A percentile compares a stretch with the other conserved stretches of the same genome.
Conservation (phyloP, 495 filamentous ascomycete species). For the Apiosordaria backusii region DNA sequence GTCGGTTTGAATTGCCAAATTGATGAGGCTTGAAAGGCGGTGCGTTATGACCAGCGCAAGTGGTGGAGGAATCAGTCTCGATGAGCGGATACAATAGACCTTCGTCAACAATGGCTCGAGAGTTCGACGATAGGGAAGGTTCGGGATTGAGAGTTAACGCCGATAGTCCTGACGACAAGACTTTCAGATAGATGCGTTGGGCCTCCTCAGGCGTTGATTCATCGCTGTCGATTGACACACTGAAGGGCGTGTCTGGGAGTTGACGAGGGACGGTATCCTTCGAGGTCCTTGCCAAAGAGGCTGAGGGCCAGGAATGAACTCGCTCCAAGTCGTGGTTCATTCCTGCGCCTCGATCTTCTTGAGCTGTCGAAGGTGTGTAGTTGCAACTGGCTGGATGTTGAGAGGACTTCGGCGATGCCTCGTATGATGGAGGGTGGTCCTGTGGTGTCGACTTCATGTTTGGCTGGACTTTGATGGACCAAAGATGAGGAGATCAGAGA, state of each 20-base stretch:
- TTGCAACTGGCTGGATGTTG: too few relatives aligned
- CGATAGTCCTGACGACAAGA: neutral
- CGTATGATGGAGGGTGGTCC: neutral
- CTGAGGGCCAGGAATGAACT: neutral
- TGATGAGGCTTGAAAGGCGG: neutral
- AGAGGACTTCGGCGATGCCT: neutral
- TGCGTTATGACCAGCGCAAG: neutral
- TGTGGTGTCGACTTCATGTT: neutral
- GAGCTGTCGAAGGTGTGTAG: neutral
- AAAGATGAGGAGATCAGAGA: neutral
- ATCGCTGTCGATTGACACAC: neutral
- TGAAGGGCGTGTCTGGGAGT: neutral
- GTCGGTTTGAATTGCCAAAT: neutral
- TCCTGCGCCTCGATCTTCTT: neutral
- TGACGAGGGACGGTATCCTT: neutral
- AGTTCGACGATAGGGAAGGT: neutral
- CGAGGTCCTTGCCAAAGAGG: neutral
- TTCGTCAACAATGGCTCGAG: neutral
- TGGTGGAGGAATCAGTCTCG: neutral
- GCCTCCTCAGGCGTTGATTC: neutral
- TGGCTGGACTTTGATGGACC: too few relatives aligned
- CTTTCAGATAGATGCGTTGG: neutral
- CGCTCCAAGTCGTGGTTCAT: neutral
- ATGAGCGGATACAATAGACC: too few relatives aligned
- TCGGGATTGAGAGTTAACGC: neutral